Evolutionary conservation across 1,139 yeast species (phyloP).

Genomic region (Yamadazyma triangularis): DNA sequence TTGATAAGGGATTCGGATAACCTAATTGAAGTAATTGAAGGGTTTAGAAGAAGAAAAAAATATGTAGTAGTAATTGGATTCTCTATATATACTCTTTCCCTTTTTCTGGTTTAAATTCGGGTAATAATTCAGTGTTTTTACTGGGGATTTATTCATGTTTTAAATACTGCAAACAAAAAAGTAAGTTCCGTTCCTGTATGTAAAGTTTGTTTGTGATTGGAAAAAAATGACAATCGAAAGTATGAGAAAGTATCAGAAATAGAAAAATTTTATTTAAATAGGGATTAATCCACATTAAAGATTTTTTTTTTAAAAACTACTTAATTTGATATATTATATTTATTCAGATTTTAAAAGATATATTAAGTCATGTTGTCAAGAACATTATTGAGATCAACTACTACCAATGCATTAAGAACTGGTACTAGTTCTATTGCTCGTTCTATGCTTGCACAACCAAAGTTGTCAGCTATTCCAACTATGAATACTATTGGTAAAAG

Average conservation of each 20-base stretch:
- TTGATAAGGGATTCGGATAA: too few species aligned
- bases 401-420: conserved; percentile 1
- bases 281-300: conserved; percentile 1
- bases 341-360: neutral
- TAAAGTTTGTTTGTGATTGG: neutral
- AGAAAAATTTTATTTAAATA: too few species aligned
- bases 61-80: too few species aligned
- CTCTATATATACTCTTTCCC: too few species aligned
- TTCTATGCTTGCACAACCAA: neutral
- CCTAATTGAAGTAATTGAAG: too few species aligned
- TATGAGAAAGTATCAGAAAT: neutral
- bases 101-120: too few species aligned
- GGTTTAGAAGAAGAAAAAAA: too few species aligned
- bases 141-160: too few species aligned
- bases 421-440: neutral
- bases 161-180: too few species aligned
- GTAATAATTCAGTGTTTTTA: too few species aligned
- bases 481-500: conserved; percentile 19
- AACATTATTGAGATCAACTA: conserved; percentile 15
- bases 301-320: neutral
- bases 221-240: neutral
- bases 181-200: too few species aligned
- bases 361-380: conserved; percentile 20
- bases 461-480: neutral
- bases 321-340: conserved; percentile 1